Evolutionary conservation across 2,329 filamentous ascomycete genomes (phyloP).

Genomic region (Lecanoromycetidae sp.): DNA sequence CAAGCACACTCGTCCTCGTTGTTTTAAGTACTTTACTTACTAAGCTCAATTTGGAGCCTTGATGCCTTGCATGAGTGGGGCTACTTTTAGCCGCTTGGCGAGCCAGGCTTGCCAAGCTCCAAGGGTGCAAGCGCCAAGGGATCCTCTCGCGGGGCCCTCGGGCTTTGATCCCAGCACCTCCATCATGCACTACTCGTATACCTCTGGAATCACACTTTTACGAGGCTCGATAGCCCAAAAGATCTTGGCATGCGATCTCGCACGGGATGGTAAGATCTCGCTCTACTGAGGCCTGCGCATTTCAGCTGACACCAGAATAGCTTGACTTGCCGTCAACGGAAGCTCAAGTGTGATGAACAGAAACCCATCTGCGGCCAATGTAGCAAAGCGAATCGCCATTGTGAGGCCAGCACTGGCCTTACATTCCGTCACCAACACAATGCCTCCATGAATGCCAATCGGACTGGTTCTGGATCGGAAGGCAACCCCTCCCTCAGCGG

Average conservation of each 20-base stretch:
- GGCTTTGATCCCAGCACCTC: background rate
- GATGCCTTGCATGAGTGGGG: too few relatives aligned
- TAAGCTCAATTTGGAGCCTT: too few relatives aligned
- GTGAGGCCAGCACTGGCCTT: conserved; percentile 49
- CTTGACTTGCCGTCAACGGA: conserved; percentile 46
- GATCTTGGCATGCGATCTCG: conserved; percentile 26
- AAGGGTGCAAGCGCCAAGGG: too few relatives aligned
- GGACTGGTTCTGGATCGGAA: conserved; percentile 28
- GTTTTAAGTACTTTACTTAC: too few relatives aligned
- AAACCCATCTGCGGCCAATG: conserved; percentile 51
- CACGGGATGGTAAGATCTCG: conserved; percentile 26
- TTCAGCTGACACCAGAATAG: conserved; percentile 21
- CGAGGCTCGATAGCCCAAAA: background rate
- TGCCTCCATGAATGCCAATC: conserved; percentile 50
- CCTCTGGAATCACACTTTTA: background rate
- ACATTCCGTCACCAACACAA: conserved; percentile 59
- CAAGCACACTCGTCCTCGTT: too few relatives aligned
- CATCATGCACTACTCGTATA: background rate
- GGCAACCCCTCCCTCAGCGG: conserved; percentile 38
- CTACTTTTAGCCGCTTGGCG: too few relatives aligned
- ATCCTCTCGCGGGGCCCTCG: too few relatives aligned
- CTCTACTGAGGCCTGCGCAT: background rate
- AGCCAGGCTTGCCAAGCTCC: too few relatives aligned
- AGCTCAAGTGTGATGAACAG: conserved; percentile 54
- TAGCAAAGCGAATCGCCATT: conserved; percentile 47